Conservation (phyloP, 148 eudicot genomes). For the Rhododendron mucronatum region DNA sequence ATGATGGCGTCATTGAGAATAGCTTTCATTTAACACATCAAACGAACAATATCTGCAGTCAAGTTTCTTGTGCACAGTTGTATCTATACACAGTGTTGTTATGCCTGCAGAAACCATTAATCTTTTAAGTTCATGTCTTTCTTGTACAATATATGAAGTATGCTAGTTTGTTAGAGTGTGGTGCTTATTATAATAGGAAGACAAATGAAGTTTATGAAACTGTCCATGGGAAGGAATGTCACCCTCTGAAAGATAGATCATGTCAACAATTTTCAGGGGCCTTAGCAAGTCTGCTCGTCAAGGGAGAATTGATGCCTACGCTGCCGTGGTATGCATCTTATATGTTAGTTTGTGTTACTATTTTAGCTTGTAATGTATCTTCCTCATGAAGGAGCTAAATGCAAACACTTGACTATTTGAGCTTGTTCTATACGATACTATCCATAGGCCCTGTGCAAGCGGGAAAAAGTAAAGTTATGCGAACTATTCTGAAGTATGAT, state of each 20-base stretch:
- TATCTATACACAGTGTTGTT: background rate
- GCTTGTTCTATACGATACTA: background rate
- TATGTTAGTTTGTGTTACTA: background rate
- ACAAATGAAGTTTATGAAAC: background rate
- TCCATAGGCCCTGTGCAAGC: background rate
- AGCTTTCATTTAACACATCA: background rate
- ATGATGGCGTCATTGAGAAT: background rate
- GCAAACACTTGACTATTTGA: background rate
- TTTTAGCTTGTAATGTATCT: background rate
- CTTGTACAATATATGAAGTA: background rate
- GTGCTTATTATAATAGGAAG: background rate
- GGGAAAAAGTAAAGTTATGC: background rate
- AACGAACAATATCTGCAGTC: background rate
- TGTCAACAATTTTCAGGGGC: constrained; percentile 28
- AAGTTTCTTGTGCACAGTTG: background rate
- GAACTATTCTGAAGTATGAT: background rate
- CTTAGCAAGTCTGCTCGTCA: constrained; percentile 39
- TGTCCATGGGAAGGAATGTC: background rate
- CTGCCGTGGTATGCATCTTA: constrained; percentile 38
- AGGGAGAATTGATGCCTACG: constrained; percentile 40
- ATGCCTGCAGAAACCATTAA: background rate
- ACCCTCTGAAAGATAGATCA: background rate
- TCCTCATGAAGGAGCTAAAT: background rate
- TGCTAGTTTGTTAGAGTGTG: background rate
- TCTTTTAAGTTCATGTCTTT: background rate